A percentile compares a stretch with the other conserved stretches of the same genome.
phyloP scores from a whole-genome alignment of 2,329 filamentous ascomycete genomes.

The Penicillium sp. region DNA sequence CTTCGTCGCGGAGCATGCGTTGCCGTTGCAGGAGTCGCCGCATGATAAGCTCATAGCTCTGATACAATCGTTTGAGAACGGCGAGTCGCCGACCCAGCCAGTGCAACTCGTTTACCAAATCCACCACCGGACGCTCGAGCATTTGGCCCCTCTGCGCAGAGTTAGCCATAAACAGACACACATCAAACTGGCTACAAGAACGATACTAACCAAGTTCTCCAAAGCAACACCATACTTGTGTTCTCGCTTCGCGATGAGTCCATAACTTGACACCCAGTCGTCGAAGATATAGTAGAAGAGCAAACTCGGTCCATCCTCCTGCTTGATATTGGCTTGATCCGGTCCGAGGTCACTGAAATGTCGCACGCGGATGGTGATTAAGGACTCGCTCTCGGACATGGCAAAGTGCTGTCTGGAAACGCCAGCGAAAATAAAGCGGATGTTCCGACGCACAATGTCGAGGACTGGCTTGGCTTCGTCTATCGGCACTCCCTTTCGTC shows the following conservation, averaged over 20 bases:
- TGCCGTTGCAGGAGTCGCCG: constrained; percentile 51
- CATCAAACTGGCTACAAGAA: background rate
- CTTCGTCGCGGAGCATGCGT: constrained; percentile 32
- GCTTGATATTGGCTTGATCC: constrained; percentile 31
- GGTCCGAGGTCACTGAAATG: constrained; percentile 26
- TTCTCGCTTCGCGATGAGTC: constrained; percentile 51
- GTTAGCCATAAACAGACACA: constrained; percentile 5
- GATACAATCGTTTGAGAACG: constrained; percentile 54
- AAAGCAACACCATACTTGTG: constrained; percentile 43
- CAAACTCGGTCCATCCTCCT: constrained; percentile 50
- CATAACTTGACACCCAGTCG: constrained; percentile 57
- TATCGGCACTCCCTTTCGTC: constrained; percentile 33
- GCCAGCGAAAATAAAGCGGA: constrained; percentile 54
- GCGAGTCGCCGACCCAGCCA: constrained; percentile 53
- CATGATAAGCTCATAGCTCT: constrained; percentile 54
- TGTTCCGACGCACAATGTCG: constrained; percentile 46
- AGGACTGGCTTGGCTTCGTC: constrained; percentile 25
- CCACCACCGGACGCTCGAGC: constrained; percentile 44
- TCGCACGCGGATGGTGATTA: constrained; percentile 43
- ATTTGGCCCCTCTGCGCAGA: constrained; percentile 44
- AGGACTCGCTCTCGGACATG: constrained; percentile 40
- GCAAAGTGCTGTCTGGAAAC: constrained; percentile 48
- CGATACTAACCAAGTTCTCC: constrained; percentile 41
- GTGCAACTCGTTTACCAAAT: constrained; percentile 46
- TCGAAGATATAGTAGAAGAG: constrained; percentile 61